Base-by-base conservation (phyloP, 257 asterid genomes). In the Verbascum thapsus region DNA sequence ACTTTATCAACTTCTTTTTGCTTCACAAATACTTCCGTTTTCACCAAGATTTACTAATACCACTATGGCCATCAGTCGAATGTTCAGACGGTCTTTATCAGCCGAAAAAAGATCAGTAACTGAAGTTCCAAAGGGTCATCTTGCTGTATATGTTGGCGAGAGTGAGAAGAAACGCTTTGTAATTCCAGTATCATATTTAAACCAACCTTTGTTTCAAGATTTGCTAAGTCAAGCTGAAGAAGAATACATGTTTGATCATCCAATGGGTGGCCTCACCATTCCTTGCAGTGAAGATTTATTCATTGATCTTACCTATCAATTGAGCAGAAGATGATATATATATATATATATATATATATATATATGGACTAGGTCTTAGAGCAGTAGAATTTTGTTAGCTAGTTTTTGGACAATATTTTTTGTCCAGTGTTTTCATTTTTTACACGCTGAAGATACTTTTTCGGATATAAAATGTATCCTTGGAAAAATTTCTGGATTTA, bases 221-320 rank as follows among this genome's bases (percentile, higher is more conserved):
- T 56, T 59, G 40, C 38, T 43, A 10, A 7, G 5, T 43, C 43
- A 43, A 60, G 66, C 42, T 16, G 66, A 60, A 60, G 44, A 43
- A 47, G 35, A 68, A 58, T 37, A 45, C 4, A 45, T 60, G 34
- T 67, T 67, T 26, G 18, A 51, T 67, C 66, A 58, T 50, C 45
- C 58, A 37, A 68, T 52, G 72, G 66, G 72, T 19, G 73, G 73
- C 53, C 73, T 68, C 0, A 68, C 67, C n/a, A 68, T 60, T 52
- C 77, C 77, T 15, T 72, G 77, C 35, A 67, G 44, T 9, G 66
- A 67, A 13, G 74, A 73, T 8, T 8, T 61, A 45, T 73, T 67
- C 66, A 6, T 49, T 32, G 63, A 67, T 57, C 44, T 73, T 26
- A 67, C 30, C 6, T 55, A 67, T 8, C 38, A 58, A 17, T 20